phyloP scores from a whole-genome alignment of 1,284 basidiomycete genomes.

The Melampsora occidentalis region DNA sequence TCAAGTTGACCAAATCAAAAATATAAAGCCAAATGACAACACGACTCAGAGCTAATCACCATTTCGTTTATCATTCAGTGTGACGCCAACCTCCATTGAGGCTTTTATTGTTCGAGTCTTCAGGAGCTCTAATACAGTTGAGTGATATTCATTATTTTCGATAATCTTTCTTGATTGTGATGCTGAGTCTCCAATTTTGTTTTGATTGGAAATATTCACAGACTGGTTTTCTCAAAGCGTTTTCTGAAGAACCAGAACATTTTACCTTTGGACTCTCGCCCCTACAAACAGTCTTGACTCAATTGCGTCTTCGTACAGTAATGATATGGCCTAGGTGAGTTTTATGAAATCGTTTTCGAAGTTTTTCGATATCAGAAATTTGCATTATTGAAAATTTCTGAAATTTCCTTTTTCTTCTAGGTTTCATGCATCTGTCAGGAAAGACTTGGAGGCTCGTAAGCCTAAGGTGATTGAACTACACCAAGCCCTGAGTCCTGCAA shows the following conservation, averaged over 20 bases:
- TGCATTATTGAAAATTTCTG: neutral
- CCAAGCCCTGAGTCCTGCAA: constrained; percentile 76
- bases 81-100: constrained; percentile 77
- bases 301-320: constrained; percentile 80
- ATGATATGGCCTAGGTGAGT: constrained; percentile 73
- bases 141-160: constrained; percentile 36
- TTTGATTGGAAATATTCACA: constrained; percentile 48
- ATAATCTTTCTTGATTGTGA: neutral
- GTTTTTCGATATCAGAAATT: neutral
- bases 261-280: constrained; percentile 89
- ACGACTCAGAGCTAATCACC: too few relatives aligned
- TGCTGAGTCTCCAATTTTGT: neutral
- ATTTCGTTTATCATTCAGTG: constrained; percentile 58
- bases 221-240: constrained; percentile 90
- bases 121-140: constrained; percentile 71
- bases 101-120: constrained; percentile 87
- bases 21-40: neutral
- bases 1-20: neutral
- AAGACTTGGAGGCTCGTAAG: constrained; percentile 71
- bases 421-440: constrained; percentile 82
- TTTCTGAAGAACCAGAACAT: constrained; percentile 91
- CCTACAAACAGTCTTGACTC: constrained; percentile 85
- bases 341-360: neutral
- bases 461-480: constrained; percentile 92
- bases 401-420: constrained; percentile 56